These are phyloP conservation scores for Neurospora sublineolata DNA, from an alignment of 495 filamentous ascomycete genomes.

Conservation along the genomic window DNA sequence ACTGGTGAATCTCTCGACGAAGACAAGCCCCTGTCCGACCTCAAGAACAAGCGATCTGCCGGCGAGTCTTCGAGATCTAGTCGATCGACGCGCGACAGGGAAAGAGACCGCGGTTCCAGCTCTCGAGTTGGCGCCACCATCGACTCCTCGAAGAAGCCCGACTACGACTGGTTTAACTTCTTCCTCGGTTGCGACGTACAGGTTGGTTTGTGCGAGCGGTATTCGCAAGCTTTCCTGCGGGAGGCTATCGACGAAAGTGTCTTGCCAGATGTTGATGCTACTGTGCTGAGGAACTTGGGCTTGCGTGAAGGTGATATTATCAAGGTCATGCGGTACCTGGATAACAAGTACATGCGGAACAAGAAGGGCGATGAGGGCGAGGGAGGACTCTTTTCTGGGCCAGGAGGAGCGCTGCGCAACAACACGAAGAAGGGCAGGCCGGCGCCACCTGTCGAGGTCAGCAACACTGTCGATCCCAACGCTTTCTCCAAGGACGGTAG, in stretches of 20 bases:
- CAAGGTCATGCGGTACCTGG: constrained; percentile 81
- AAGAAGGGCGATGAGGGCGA: constrained; percentile 56
- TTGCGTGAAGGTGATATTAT: constrained; percentile 93
- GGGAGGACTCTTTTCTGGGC: constrained; percentile 81
- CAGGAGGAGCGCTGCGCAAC: constrained; percentile 76
- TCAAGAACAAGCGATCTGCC: constrained; percentile 35
- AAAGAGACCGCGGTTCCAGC: constrained; percentile 6
- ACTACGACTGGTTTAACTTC: constrained; percentile 99
- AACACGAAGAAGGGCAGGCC: constrained; percentile 93
- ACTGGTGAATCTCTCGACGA: constrained; percentile 89
- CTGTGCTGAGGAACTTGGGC: constrained; percentile 72
- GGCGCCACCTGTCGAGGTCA: constrained; percentile 69
- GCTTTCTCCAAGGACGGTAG: constrained; percentile 53
- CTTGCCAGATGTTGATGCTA: constrained; percentile 72
- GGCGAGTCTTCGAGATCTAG: constrained; percentile 13
- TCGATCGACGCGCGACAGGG: background rate
- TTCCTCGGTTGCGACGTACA: constrained; percentile 87
- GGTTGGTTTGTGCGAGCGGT: constrained; percentile 84
- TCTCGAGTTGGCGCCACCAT: constrained; percentile 37
- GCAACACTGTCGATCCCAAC: constrained; percentile 76
- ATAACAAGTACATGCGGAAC: constrained; percentile 63
- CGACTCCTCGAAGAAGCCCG: constrained; percentile 45
- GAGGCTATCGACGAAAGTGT: constrained; percentile 95
- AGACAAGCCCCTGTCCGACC: constrained; percentile 85
- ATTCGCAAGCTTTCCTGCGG: constrained; percentile 72